These are phyloP conservation scores for Paecilomyces formosus DNA, from an alignment of 2,329 filamentous ascomycete genomes.

Conservation along the genomic window DNA sequence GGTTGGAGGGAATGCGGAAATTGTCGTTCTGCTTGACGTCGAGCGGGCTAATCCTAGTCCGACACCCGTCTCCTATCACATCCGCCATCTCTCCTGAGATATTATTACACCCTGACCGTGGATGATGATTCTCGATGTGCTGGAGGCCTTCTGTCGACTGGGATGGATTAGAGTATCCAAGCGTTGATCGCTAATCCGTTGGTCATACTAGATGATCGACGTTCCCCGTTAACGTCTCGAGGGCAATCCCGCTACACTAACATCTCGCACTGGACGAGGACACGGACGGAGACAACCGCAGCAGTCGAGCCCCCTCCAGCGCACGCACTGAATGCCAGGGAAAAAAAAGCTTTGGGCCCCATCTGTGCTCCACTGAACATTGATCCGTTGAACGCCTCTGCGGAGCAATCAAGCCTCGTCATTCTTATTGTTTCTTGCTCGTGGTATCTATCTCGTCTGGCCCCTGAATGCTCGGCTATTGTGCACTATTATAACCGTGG, in stretches of 20 bases:
- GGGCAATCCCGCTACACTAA: not conserved
- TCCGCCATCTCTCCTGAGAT: not conserved
- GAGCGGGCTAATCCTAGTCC: not conserved
- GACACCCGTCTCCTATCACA: not conserved
- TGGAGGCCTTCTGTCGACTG: not conserved
- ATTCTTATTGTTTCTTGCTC: not conserved
- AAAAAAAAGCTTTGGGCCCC: not conserved
- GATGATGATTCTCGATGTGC: not conserved
- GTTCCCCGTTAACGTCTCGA: not conserved
- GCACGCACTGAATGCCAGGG: not conserved
- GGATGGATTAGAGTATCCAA: not conserved
- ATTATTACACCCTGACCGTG: not conserved
- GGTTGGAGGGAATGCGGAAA: not conserved
- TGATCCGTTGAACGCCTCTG: conserved; percentile 1
- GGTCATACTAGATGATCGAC: not conserved
- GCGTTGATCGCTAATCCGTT: not conserved
- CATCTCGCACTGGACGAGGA: not conserved
- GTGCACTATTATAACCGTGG: not conserved
- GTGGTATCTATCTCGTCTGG: not conserved
- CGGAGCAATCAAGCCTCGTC: not conserved
- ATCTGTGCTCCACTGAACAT: not conserved
- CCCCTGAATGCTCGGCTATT: not conserved
- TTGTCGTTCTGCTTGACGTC: not conserved
- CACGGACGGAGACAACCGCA: not conserved
- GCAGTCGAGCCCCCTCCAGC: not conserved